Conservation (phyloP, 345 rosid genomes). For the Gossypium longicalyx region DNA sequence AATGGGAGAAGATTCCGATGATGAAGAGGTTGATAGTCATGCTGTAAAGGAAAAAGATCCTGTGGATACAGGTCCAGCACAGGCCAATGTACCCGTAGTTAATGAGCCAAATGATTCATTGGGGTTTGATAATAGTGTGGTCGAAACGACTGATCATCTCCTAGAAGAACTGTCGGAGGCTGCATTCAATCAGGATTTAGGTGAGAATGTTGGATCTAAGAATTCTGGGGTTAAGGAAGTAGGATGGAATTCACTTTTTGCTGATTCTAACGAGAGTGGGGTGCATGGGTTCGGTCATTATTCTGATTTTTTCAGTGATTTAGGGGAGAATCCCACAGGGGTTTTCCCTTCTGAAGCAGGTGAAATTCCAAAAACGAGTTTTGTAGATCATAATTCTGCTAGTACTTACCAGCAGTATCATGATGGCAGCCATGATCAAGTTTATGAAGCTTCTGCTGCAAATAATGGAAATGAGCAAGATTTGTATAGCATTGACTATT, state of each 20-base stretch:
- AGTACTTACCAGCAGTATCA: constrained; percentile 35
- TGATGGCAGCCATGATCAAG: constrained; percentile 23
- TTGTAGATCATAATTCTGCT: constrained; percentile 21
- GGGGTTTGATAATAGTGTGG: constrained; percentile 20
- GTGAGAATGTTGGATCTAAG: constrained; percentile 36
- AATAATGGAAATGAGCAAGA: constrained; percentile 45
- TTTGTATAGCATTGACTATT: constrained; percentile 47
- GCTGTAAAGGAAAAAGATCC: constrained; percentile 20
- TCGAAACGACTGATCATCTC: constrained; percentile 18
- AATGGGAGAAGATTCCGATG: constrained; percentile 35
- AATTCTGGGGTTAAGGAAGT: constrained; percentile 64
- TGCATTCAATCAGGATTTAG: constrained; percentile 18
- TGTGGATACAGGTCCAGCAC: constrained; percentile 16
- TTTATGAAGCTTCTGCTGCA: constrained; percentile 27
- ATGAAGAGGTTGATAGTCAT: constrained; percentile 29
- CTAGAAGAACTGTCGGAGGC: constrained; percentile 30
- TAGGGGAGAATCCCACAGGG: constrained; percentile 41
- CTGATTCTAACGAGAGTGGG: constrained; percentile 47
- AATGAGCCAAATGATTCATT: constrained; percentile 17
- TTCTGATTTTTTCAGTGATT: constrained; percentile 67
- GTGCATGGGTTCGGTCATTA: constrained; percentile 57
- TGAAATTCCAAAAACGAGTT: constrained; percentile 23
- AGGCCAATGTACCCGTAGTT: neutral
- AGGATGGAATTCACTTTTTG: constrained; percentile 82
- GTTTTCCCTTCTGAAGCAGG: constrained; percentile 35